phyloP scores from a whole-genome alignment of 73 alveolate species.

The Tetrahymena malaccensis region DNA sequence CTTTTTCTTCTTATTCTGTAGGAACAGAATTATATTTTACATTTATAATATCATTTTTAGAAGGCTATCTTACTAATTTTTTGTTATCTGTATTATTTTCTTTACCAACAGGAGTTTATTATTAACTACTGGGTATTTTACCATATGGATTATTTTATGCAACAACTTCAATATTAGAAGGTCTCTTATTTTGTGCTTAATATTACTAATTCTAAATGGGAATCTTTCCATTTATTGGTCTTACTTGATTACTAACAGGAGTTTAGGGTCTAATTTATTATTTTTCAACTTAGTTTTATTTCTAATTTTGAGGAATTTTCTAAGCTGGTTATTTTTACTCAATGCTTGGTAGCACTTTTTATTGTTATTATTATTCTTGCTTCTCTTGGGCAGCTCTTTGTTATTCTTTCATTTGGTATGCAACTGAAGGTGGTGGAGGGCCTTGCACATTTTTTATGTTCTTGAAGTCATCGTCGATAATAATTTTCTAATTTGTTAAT shows the following conservation, averaged over 20 bases:
- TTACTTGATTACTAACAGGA: background rate
- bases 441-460: background rate
- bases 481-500: background rate
- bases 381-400: background rate
- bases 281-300: background rate
- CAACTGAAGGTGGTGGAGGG: background rate
- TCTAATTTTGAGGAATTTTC: background rate
- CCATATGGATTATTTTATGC: background rate
- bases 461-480: background rate
- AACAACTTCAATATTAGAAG: background rate
- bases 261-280: background rate
- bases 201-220: background rate
- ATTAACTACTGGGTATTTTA: background rate
- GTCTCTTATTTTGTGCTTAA: background rate
- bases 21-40: background rate
- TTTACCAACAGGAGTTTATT: background rate
- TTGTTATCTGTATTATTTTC: background rate
- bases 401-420: background rate
- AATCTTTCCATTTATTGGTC: background rate
- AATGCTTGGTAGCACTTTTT: background rate
- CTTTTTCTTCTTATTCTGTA: background rate
- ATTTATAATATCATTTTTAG: background rate
- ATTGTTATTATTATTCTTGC: background rate
- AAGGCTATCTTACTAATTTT: background rate
- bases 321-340: background rate